phyloP scores from a whole-genome alignment of 2,329 filamentous ascomycete species.

The Trichoderma polysporum region DNA sequence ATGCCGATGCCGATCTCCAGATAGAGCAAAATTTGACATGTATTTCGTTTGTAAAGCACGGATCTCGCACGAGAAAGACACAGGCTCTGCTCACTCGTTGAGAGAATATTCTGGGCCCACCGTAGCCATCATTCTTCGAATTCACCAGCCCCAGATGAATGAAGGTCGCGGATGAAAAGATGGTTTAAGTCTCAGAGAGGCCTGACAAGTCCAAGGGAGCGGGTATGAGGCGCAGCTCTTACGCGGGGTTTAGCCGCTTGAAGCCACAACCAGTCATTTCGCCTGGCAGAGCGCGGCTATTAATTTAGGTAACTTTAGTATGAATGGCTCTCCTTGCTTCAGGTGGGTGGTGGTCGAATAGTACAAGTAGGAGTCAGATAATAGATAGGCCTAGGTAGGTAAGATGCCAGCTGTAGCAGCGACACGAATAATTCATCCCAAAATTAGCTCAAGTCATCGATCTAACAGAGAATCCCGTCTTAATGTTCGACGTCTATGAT shows the following conservation, averaged over 20 bases:
- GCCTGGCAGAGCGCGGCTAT: neutral
- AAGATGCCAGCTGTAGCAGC: too few species aligned
- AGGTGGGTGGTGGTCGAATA: neutral
- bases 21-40: neutral
- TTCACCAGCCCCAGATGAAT: conserved; percentile 5
- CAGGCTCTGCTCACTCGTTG: neutral
- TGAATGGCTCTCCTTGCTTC: neutral
- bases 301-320: neutral
- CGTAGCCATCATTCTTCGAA: neutral
- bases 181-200: neutral
- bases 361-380: neutral
- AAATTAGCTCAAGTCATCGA: too few species aligned
- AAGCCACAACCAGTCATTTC: conserved; percentile 6
- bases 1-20: conserved; percentile 1
- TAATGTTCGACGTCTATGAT: too few species aligned
- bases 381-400: neutral
- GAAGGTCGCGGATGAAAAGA: neutral
- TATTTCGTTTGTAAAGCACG: neutral
- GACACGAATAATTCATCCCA: too few species aligned
- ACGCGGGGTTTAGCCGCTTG: conserved; percentile 15
- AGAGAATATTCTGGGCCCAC: neutral
- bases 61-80: neutral
- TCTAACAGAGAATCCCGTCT: too few species aligned
- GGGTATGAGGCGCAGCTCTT: conserved; percentile 12
- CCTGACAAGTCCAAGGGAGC: neutral